phyloP scores from a whole-genome alignment of 1,284 basidiomycete genomes.

The Phylloporus sp. region DNA sequence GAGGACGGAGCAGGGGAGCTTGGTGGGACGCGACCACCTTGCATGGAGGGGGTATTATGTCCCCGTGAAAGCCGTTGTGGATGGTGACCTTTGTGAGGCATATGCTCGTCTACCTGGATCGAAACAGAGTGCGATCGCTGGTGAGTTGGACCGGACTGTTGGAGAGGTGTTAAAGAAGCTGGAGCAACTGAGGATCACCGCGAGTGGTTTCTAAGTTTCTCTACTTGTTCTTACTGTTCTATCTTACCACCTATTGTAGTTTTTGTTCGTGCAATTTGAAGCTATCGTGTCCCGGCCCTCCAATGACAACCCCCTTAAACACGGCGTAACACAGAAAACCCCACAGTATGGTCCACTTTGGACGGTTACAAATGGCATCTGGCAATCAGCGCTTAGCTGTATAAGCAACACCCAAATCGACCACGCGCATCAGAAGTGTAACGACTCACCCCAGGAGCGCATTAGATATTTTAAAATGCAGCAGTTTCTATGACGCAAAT shows the following conservation, averaged over 20 bases:
- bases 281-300: slow-evolving; percentile 5
- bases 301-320: too few species aligned
- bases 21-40: slow-evolving; percentile 93
- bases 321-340: too few species aligned
- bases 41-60: slow-evolving; percentile 94
- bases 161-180: slow-evolving; percentile 96
- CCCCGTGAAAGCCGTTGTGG: slow-evolving; percentile 91
- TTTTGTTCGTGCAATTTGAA: slow-evolving; percentile 21
- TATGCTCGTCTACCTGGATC: slow-evolving; percentile 76
- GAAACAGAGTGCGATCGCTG: slow-evolving; percentile 84
- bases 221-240: slow-evolving; percentile 10
- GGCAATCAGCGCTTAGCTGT: too few species aligned
- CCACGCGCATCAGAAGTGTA: too few species aligned
- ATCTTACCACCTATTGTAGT: slow-evolving; percentile 29
- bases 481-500: too few species aligned
- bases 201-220: slow-evolving; percentile 80
- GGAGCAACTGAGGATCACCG: slow-evolving; percentile 87
- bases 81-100: slow-evolving; percentile 90
- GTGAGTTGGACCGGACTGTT: slow-evolving; percentile 87
- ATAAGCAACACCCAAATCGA: too few species aligned
- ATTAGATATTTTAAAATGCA: too few species aligned
- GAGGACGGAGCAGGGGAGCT: slow-evolving; percentile 86
- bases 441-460: too few species aligned
- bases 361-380: too few species aligned
- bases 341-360: too few species aligned